phyloP scores from a whole-genome alignment of 768 basidiomycete genomes.

The Mrakia hoshinonis region DNA sequence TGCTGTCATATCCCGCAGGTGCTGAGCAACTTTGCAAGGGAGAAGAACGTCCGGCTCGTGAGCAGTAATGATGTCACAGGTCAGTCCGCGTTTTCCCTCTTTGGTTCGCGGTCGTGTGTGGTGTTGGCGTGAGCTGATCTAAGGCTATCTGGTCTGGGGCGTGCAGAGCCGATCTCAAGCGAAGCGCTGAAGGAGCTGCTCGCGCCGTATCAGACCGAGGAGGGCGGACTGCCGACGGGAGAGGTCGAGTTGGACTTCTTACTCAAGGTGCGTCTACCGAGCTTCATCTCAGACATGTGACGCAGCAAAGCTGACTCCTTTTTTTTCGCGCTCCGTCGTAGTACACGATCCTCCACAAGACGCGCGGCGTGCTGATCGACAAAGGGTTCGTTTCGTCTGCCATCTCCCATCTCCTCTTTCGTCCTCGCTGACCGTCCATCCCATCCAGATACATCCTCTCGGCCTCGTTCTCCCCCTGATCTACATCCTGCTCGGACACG shows the following conservation, averaged over 20 bases:
- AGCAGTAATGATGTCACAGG: slow-evolving; percentile 10
- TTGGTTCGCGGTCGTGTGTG: not conserved
- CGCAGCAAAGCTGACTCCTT: not conserved
- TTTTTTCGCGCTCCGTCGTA: not conserved
- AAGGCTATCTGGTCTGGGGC: too few relatives aligned
- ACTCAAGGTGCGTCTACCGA: slow-evolving; percentile 7
- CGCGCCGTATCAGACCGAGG: not conserved
- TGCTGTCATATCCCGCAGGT: slow-evolving; percentile 26
- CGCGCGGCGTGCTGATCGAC: slow-evolving; percentile 22
- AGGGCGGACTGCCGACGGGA: not conserved
- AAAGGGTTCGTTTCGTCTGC: slow-evolving; percentile 5
- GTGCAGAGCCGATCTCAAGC: not conserved
- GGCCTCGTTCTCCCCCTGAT: slow-evolving; percentile 5
- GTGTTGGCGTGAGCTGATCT: not conserved
- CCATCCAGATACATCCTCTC: slow-evolving; percentile 18
- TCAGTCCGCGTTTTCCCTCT: not conserved
- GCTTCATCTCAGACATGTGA: not conserved
- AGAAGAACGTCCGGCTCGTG: slow-evolving; percentile 6
- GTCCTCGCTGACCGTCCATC: not conserved
- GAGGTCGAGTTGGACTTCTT: not conserved
- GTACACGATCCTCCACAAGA: slow-evolving; percentile 27
- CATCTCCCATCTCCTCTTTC: not conserved
- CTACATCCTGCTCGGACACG: too few relatives aligned
- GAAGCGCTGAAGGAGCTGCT: not conserved
- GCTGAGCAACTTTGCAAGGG: slow-evolving; percentile 10